Base-by-base conservation (phyloP, 768 basidiomycete species). In the Suillus cothurnatus region DNA sequence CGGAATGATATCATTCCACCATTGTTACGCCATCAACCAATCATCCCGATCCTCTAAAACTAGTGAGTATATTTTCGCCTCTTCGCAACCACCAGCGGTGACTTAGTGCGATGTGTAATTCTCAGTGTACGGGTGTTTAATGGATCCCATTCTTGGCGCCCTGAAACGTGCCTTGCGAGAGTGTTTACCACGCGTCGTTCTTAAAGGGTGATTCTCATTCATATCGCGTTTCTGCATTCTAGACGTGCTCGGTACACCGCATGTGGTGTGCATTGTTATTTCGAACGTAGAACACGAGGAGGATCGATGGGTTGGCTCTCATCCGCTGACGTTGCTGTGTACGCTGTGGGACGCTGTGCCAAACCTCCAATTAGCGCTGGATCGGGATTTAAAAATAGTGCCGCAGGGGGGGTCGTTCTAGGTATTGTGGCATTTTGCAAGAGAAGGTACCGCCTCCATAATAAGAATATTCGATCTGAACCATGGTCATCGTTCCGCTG, bases 271-370 rank as follows among this genome's bases (percentile, higher is more conserved):
- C 39, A 41, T 59, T 41, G 26, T 31, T 28, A 5, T 28, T 41
- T 59, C 58, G 58, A 28, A 59, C 58, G 58, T 26, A 28, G 26
- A 39, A 59, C 58, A 59, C 58, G 58, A 59, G 57, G 11, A 39
- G 19, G 14, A 41, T 41, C 19, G 12, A 28, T 39, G 1, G 23
- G 8, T 26, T 3, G 36, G 9, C 17, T 59, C 1, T 39, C 26
- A 28, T 12, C 36, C 17, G 23, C 11, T 26, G 26, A 39, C 58
- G 17, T 58, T 58, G 26, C 58, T 41, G 38, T 41, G 57, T 26
- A 58, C 50, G 50, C 31, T 21, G 52, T 55, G 31, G 31, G 52
- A 55, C 53, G 53, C 53, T 32, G 28, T 53, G 36, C 3, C 3
- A 17, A n/a, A 21, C 38, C 28, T 28, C 50, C 26, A 39, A 19